These are phyloP conservation scores for Kalanchoe fedtschenkoi DNA, from an alignment of 164 flowering plant species.

Conservation along the genomic window DNA sequence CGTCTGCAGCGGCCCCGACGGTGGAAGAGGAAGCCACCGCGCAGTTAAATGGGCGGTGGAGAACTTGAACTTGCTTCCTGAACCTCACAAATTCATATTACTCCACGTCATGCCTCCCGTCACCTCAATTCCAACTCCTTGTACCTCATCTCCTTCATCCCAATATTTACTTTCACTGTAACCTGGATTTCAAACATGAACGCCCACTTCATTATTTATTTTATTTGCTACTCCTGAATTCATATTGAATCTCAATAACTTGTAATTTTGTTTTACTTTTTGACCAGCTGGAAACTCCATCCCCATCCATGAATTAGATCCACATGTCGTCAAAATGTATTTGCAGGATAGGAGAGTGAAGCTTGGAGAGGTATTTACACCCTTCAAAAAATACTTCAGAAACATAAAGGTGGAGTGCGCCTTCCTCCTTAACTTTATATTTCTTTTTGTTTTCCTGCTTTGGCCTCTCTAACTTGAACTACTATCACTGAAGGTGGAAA, in stretches of 20 bases:
- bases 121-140: slow-evolving; percentile 59
- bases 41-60: slow-evolving; percentile 75
- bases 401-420: slow-evolving; percentile 25
- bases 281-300: slow-evolving; percentile 48
- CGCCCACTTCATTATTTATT: background rate
- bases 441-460: background rate
- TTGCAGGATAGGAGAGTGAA: slow-evolving; percentile 40
- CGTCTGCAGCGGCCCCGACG: slow-evolving; percentile 28
- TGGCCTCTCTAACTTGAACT: slow-evolving; percentile 1
- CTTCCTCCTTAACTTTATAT: background rate
- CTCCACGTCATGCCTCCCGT: slow-evolving; percentile 62
- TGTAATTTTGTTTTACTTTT: background rate
- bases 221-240: background rate
- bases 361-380: slow-evolving; percentile 35
- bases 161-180: background rate
- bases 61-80: slow-evolving; percentile 46
- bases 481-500: slow-evolving; percentile 39
- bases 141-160: slow-evolving; percentile 24
- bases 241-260: background rate
- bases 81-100: slow-evolving; percentile 42
- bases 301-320: slow-evolving; percentile 40
- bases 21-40: slow-evolving; percentile 43
- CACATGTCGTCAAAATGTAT: slow-evolving; percentile 42
- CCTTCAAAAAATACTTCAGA: slow-evolving; percentile 45
- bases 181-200: background rate